phyloP scores from a whole-genome alignment of 768 basidiomycete genomes.

The Podaxis carcinomalis region DNA sequence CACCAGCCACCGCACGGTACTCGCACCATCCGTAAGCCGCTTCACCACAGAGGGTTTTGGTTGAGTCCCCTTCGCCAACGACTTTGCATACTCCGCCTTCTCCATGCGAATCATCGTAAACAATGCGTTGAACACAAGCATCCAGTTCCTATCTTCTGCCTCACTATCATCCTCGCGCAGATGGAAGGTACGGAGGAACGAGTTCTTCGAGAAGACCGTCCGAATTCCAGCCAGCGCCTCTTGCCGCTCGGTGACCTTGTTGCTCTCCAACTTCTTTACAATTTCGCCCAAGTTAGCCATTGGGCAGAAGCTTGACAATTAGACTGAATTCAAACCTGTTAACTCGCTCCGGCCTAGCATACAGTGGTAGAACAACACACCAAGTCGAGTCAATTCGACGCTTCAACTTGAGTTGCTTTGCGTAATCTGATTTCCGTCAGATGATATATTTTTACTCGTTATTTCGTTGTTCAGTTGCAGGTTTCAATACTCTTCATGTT shows the following conservation, averaged over 20 bases:
- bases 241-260: slow-evolving; percentile 67
- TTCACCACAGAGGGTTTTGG: slow-evolving; percentile 9
- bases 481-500: not conserved
- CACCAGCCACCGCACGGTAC: slow-evolving; percentile 67
- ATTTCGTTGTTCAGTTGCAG: not conserved
- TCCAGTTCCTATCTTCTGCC: slow-evolving; percentile 45
- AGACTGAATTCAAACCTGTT: not conserved
- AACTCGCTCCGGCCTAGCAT: too few species aligned
- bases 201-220: slow-evolving; percentile 44
- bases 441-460: too few species aligned
- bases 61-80: slow-evolving; percentile 24
- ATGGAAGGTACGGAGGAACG: slow-evolving; percentile 40
- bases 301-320: not conserved
- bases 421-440: not conserved
- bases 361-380: not conserved
- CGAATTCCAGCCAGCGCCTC: slow-evolving; percentile 55
- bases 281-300: slow-evolving; percentile 40
- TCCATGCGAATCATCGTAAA: slow-evolving; percentile 66
- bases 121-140: slow-evolving; percentile 66
- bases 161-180: slow-evolving; percentile 27
- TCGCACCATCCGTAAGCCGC: slow-evolving; percentile 64
- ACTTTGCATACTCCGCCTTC: slow-evolving; percentile 40
- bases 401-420: not conserved
- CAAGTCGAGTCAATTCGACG: not conserved
- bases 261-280: slow-evolving; percentile 49